Conservation (phyloP, 2,329 filamentous ascomycete genomes). For the Fusarium avenaceum region DNA sequence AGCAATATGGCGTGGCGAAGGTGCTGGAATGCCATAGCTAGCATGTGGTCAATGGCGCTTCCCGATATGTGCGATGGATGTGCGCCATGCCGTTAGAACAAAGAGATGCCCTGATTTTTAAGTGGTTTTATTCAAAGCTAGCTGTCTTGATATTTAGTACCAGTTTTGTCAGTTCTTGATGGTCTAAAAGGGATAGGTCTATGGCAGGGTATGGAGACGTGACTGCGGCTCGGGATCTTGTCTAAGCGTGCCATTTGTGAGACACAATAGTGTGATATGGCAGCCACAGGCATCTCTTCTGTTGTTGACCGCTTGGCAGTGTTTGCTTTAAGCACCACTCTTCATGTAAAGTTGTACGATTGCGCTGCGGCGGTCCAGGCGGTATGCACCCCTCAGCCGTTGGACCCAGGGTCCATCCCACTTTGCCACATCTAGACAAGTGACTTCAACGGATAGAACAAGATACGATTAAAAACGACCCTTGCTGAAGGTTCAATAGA, state of each 20-base stretch:
- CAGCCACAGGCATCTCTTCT: neutral
- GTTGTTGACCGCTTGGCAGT: conserved; percentile 20
- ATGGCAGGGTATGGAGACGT: conserved; percentile 7
- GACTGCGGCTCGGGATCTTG: neutral
- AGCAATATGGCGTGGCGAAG: conserved; percentile 19
- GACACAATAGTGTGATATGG: neutral
- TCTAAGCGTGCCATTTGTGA: conserved; percentile 5
- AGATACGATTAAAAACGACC: neutral
- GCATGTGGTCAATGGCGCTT: neutral
- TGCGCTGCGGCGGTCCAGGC: conserved; percentile 31
- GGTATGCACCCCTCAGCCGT: conserved; percentile 41
- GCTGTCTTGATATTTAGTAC: neutral
- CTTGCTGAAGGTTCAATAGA: neutral
- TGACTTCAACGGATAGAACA: conserved; percentile 3
- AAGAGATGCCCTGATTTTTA: conserved; percentile 5
- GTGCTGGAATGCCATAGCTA: conserved; percentile 21
- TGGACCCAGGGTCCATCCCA: conserved; percentile 27
- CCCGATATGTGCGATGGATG: neutral
- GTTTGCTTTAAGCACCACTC: conserved; percentile 18
- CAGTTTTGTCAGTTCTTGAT: neutral
- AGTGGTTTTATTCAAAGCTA: conserved; percentile 1
- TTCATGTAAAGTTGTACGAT: conserved; percentile 25
- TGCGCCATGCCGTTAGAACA: conserved; percentile 19
- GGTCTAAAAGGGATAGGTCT: conserved; percentile 17
- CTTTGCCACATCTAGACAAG: conserved; percentile 29